These are phyloP conservation scores for Oropetium thomaeum DNA, from an alignment of 176 grass and related monocot species.

Conservation along the genomic window DNA sequence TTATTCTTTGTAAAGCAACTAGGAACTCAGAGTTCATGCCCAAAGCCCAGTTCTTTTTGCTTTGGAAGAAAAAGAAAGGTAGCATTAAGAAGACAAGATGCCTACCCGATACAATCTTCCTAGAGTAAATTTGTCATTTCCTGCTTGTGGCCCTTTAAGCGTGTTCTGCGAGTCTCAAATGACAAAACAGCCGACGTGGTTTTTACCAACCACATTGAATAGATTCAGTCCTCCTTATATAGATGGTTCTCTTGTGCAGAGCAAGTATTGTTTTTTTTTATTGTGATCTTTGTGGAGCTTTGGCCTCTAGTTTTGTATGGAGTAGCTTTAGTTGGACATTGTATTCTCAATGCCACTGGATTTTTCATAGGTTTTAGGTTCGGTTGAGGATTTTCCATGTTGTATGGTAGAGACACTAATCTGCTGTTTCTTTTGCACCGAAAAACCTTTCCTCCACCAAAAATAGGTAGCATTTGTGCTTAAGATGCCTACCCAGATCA, in stretches of 20 bases:
- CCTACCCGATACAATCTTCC: slow-evolving; percentile 61
- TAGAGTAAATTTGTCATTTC: slow-evolving; percentile 54
- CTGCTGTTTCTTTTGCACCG: not conserved
- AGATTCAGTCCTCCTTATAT: not conserved
- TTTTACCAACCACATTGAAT: not conserved
- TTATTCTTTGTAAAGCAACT: not conserved
- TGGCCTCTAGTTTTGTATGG: not conserved
- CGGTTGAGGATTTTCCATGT: not conserved
- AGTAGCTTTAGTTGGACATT: not conserved
- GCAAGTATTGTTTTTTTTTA: not conserved
- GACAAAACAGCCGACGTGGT: slow-evolving; percentile 20
- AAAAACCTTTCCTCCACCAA: not conserved
- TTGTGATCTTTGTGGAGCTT: not conserved
- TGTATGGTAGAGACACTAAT: not conserved
- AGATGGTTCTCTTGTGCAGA: not conserved
- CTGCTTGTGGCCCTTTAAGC: slow-evolving; percentile 47
- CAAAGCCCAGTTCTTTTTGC: not conserved
- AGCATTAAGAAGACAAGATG: slow-evolving; percentile 45
- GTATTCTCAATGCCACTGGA: not conserved
- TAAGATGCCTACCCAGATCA: slow-evolving; percentile 37
- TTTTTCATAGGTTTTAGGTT: not conserved
- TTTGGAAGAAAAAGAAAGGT: slow-evolving; percentile 68
- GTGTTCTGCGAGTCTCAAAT: slow-evolving; percentile 50
- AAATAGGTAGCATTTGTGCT: slow-evolving; percentile 20
- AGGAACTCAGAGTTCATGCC: not conserved